Conservation (phyloP, 78 protist genomes). For the Creolimax fragrantissima region DNA sequence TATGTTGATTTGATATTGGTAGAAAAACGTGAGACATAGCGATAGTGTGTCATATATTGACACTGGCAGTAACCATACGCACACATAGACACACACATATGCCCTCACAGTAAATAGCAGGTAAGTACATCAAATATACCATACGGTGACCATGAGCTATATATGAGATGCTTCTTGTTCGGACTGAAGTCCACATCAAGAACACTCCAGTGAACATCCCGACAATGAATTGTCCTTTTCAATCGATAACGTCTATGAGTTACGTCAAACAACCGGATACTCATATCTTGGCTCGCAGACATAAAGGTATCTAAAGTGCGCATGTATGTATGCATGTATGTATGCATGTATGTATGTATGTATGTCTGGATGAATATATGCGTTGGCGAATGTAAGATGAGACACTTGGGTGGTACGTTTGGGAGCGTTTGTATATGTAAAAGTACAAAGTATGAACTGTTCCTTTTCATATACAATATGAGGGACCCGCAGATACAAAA, state of each 20-base stretch:
- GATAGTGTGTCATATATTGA: neutral
- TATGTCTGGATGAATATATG: neutral
- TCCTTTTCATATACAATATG: neutral
- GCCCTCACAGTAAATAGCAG: neutral
- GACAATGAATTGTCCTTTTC: neutral
- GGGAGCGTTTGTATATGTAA: neutral
- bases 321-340: neutral
- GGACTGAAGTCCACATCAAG: neutral
- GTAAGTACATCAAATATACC: neutral
- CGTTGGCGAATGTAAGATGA: neutral
- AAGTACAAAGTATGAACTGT: no score
- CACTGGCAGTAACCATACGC: neutral
- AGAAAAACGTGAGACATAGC: neutral
- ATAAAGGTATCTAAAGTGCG: neutral
- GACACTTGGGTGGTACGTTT: neutral
- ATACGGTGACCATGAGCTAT: neutral
- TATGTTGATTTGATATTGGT: neutral
- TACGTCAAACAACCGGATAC: neutral
- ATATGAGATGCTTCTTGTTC: neutral
- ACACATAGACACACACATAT: neutral
- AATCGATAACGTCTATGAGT: neutral
- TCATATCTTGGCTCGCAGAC: neutral
- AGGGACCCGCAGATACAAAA: neutral
- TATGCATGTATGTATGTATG: neutral
- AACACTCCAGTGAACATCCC: neutral